Evolutionary conservation across 371 early-diverging fungal genomes (phyloP).

Genomic region (Blyttiomyces sp.): DNA sequence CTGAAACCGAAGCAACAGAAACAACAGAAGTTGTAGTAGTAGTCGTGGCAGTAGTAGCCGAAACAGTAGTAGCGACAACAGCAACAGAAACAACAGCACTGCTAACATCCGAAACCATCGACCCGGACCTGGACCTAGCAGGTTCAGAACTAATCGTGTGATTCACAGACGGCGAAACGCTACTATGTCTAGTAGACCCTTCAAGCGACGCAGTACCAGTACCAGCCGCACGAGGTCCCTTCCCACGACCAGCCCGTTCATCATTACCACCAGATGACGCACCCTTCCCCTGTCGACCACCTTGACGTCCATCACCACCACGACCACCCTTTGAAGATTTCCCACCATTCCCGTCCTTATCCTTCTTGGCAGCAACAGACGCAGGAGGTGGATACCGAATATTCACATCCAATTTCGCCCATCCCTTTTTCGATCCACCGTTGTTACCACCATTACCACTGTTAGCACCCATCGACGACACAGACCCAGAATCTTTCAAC

Average conservation of each 20-base stretch:
- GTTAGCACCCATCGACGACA: not conserved
- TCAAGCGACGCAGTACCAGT: no score
- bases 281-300: not conserved
- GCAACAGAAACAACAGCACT: no score
- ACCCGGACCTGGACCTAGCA: no score
- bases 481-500: not conserved
- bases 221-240: no score
- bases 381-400: conserved; percentile 28
- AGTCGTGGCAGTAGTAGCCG: no score
- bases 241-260: not conserved
- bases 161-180: no score
- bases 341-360: not conserved
- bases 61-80: no score
- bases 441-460: not conserved
- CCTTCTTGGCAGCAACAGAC: conserved; percentile 4
- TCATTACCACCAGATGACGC: not conserved
- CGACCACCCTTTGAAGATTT: not conserved
- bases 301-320: not conserved
- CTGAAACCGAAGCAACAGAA: conserved; percentile 6
- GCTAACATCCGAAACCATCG: no score
- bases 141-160: no score
- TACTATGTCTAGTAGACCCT: no score
- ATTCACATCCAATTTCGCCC: conserved; percentile 34
- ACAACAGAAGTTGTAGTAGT: conserved; percentile 10
- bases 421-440: conserved; percentile 20